These are phyloP conservation scores for Pseudoscleropodium purum DNA, from an alignment of 225 moss, liverwort and hornwort genomes.

Conservation along the genomic window DNA sequence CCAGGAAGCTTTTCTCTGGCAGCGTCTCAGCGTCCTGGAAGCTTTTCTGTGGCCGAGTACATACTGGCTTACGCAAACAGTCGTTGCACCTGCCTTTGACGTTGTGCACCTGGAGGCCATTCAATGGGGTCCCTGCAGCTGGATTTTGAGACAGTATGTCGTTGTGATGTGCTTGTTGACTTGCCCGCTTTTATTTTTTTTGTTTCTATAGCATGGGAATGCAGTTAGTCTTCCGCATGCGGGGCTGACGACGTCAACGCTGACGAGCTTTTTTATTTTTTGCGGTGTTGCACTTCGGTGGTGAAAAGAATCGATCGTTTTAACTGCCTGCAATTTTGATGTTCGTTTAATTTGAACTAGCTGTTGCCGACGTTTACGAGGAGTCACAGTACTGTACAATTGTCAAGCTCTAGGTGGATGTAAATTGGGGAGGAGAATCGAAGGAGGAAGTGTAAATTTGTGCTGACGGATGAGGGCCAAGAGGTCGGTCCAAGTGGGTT, in stretches of 20 bases:
- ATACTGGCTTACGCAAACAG: not conserved
- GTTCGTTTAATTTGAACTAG: not conserved
- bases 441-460: not conserved
- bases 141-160: no score
- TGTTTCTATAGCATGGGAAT: not conserved
- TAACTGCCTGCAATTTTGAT: not conserved
- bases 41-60: not conserved
- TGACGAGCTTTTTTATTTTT: not conserved
- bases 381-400: not conserved
- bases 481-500: not conserved
- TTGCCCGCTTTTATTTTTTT: not conserved
- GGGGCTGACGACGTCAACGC: not conserved
- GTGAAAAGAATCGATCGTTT: not conserved
- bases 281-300: not conserved
- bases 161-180: not conserved
- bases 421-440: not conserved
- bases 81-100: slow-evolving; percentile 17
- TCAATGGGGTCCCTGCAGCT: not conserved
- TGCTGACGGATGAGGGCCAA: no score
- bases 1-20: not conserved
- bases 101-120: not conserved
- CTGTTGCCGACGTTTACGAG: not conserved
- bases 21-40: not conserved
- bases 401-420: not conserved
- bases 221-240: not conserved